Conservation (phyloP, 148 eudicot species). For the Amaranthus palmeri region DNA sequence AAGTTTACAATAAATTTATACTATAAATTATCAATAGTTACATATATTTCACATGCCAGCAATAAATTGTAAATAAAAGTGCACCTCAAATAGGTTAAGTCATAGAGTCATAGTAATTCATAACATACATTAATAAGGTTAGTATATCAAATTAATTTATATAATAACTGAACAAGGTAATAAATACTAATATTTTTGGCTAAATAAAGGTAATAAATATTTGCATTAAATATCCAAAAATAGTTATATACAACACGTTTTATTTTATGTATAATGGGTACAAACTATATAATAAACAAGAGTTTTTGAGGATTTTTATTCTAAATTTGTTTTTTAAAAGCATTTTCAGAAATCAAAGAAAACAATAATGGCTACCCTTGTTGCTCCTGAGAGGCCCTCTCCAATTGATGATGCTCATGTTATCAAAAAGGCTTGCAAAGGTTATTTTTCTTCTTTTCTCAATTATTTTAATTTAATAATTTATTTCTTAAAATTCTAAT, state of each 20-base stretch:
- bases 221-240: slow-evolving; percentile 1
- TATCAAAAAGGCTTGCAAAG: slow-evolving; percentile 64
- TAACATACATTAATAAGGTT: too few species aligned
- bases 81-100: too few species aligned
- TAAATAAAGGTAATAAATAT: neutral
- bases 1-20: too few species aligned
- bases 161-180: too few species aligned
- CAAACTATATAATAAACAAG: neutral
- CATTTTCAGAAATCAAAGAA: neutral
- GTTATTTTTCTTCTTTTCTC: slow-evolving; percentile 20
- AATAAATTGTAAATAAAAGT: too few species aligned
- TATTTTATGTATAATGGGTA: neutral
- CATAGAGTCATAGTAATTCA: too few species aligned
- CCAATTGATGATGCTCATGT: slow-evolving; percentile 78
- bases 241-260: slow-evolving; percentile 4
- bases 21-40: too few species aligned
- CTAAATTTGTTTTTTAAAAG: neutral
- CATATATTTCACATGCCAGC: too few species aligned
- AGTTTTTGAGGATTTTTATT: neutral
- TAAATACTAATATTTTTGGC: too few species aligned
- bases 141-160: too few species aligned
- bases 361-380: slow-evolving; percentile 56
- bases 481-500: neutral
- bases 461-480: neutral
- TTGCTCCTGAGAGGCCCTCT: slow-evolving; percentile 50